phyloP scores from a whole-genome alignment of 2,329 filamentous ascomycete genomes.

The Alternaria burnsii region DNA sequence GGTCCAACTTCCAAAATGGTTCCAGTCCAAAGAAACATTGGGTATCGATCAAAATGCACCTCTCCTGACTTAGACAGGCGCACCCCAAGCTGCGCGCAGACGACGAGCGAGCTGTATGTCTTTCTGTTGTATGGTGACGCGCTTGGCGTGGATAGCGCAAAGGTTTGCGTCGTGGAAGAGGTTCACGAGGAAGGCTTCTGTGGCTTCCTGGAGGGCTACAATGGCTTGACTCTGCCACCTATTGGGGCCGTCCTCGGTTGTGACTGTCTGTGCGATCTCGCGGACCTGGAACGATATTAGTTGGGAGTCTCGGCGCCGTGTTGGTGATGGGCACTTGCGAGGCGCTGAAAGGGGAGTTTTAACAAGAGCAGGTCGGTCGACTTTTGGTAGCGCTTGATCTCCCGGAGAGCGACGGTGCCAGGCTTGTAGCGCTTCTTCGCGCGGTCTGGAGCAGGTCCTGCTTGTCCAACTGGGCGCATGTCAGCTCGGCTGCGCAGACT shows the following conservation, averaged over 20 bases:
- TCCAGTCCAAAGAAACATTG: conserved; percentile 10
- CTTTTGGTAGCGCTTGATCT: conserved; percentile 99
- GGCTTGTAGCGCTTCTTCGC: conserved; percentile 56
- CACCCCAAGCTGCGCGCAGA: conserved; percentile 77
- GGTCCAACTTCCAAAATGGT: neutral
- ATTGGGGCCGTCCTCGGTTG: conserved; percentile 72
- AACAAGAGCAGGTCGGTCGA: conserved; percentile 94
- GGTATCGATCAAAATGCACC: conserved; percentile 18
- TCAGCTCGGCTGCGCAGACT: conserved; percentile 11
- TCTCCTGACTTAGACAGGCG: conserved; percentile 33
- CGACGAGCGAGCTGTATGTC: conserved; percentile 96
- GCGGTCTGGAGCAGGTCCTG: conserved; percentile 44
- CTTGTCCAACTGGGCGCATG: conserved; percentile 35
- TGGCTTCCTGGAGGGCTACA: conserved; percentile 95
- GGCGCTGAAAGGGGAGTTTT: conserved; percentile 97
- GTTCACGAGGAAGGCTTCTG: conserved; percentile 97
- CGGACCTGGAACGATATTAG: conserved; percentile 69
- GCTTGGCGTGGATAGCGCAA: conserved; percentile 98
- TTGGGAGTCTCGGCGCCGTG: neutral
- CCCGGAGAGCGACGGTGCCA: conserved; percentile 93
- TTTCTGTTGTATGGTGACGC: conserved; percentile 97
- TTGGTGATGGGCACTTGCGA: conserved; percentile 60
- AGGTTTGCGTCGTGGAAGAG: conserved; percentile 99
- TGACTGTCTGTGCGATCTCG: conserved; percentile 74
- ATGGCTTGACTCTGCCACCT: conserved; percentile 97